These are phyloP conservation scores for Andrographis paniculata DNA, from an alignment of 305 asterid species.

Conservation along the genomic window DNA sequence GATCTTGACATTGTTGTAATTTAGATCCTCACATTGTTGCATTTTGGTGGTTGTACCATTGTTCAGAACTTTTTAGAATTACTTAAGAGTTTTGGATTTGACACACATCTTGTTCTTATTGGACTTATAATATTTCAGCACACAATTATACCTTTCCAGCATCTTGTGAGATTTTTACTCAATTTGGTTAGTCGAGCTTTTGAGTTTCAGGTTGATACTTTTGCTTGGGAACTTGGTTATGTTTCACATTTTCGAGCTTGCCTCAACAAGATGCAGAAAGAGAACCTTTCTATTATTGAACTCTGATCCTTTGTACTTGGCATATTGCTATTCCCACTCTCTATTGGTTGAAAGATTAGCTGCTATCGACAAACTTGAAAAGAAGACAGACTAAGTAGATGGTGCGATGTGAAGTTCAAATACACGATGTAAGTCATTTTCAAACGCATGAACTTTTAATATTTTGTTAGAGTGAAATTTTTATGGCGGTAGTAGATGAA, in stretches of 20 bases:
- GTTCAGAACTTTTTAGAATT: slow-evolving; percentile 88
- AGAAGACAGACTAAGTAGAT: slow-evolving; percentile 60
- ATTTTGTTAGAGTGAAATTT: no score
- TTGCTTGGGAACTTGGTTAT: slow-evolving; percentile 92
- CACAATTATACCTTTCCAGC: slow-evolving; percentile 91
- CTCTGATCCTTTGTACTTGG: slow-evolving; percentile 95
- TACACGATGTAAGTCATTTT: no score
- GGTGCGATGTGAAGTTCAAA: no score
- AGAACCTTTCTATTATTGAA: slow-evolving; percentile 90
- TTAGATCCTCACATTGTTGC: slow-evolving; percentile 87
- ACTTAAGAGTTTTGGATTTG: slow-evolving; percentile 96
- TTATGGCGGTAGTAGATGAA: no score
- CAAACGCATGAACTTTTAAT: no score
- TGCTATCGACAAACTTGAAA: slow-evolving; percentile 72
- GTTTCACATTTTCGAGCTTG: slow-evolving; percentile 76
- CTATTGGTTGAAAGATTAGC: slow-evolving; percentile 92
- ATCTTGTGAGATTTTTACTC: slow-evolving; percentile 75
- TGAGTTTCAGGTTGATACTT: slow-evolving; percentile 99
- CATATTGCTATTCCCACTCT: slow-evolving; percentile 98
- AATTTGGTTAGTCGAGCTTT: slow-evolving; percentile 94
- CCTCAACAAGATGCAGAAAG: slow-evolving; percentile 96
- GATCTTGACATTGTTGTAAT: no score
- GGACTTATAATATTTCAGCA: slow-evolving; percentile 98
- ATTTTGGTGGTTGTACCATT: slow-evolving; percentile 94
- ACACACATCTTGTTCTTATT: slow-evolving; percentile 93